phyloP scores from a whole-genome alignment of 140 eudicot species.

The Anethum foeniculum region DNA sequence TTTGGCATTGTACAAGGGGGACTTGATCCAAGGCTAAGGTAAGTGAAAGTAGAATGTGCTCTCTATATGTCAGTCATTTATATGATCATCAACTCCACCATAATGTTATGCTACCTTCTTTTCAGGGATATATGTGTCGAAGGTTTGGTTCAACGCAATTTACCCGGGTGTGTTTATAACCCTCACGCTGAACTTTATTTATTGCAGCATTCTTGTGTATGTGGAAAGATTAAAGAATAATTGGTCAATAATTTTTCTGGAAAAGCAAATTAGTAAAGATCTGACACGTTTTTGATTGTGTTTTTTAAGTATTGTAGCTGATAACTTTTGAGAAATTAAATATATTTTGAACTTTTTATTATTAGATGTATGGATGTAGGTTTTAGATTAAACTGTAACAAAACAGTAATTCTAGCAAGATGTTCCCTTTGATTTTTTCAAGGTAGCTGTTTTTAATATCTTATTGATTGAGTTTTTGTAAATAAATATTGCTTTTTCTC shows the following conservation, averaged over 20 bases:
- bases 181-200: not conserved
- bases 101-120: slow-evolving; percentile 13
- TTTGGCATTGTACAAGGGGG: slow-evolving; percentile 98
- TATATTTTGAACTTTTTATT: not conserved
- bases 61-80: slow-evolving; percentile 8
- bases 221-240: not conserved
- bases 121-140: slow-evolving; percentile 90
- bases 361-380: not conserved
- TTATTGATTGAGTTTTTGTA: not conserved
- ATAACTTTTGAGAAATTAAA: not conserved
- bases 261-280: not conserved
- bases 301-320: not conserved
- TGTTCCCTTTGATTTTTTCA: not conserved
- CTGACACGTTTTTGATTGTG: not conserved
- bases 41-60: not conserved
- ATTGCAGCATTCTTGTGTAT: not conserved
- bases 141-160: slow-evolving; percentile 85
- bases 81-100: not conserved
- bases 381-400: not conserved
- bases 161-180: slow-evolving; percentile 69
- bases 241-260: not conserved
- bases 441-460: not conserved
- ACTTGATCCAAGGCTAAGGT: slow-evolving; percentile 85
- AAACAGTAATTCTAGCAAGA: not conserved
- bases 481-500: not conserved